Evolutionary conservation across 2,329 filamentous ascomycete species (phyloP).

Genomic region (Cordyceps militaris): DNA sequence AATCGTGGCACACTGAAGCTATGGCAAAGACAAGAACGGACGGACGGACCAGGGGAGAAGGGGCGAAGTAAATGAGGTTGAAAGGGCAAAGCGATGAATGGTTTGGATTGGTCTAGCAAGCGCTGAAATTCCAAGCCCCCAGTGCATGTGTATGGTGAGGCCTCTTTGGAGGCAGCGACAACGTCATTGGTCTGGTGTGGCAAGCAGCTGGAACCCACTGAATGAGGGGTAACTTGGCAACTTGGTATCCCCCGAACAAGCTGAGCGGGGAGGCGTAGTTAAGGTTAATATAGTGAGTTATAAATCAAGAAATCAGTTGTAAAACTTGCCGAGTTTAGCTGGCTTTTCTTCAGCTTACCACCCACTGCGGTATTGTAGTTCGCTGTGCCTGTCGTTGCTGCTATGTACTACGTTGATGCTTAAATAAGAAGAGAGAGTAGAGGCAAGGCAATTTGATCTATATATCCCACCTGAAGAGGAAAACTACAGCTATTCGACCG

Average conservation of each 20-base stretch:
- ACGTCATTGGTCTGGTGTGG: slow-evolving; percentile 5
- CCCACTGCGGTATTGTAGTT: no score
- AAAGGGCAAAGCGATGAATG: neutral
- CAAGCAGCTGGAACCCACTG: neutral
- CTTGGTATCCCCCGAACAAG: neutral
- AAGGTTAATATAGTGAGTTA: neutral
- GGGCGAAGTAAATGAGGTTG: neutral
- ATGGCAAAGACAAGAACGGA: neutral
- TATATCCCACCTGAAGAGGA: no score
- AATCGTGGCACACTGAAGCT: neutral
- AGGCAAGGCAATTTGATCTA: no score
- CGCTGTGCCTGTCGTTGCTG: no score
- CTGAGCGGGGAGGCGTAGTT: neutral
- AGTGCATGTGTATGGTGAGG: neutral
- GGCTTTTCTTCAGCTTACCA: no score
- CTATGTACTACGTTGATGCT: no score
- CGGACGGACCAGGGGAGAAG: neutral
- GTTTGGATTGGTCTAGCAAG: slow-evolving; percentile 3
- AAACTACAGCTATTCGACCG: no score
- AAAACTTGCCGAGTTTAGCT: no score
- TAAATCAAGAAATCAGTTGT: no score
- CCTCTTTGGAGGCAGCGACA: neutral
- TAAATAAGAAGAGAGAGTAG: no score
- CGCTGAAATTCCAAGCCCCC: neutral
- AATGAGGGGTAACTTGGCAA: slow-evolving; percentile 7